Evolutionary conservation across 371 early-diverging fungal species (phyloP).

Genomic region (Rhizopus delemar): DNA sequence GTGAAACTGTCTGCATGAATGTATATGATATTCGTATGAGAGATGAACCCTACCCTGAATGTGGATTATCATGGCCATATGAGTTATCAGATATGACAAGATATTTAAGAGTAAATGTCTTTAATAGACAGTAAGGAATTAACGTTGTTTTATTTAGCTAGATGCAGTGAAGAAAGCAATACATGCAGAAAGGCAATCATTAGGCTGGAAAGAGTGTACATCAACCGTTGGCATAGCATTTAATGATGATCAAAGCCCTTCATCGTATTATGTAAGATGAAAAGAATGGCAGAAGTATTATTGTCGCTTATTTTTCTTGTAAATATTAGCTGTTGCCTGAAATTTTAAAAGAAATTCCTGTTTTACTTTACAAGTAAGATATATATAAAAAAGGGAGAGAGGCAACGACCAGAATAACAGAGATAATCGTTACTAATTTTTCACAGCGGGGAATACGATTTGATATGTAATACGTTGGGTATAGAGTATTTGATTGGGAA

Average conservation of each 20-base stretch:
- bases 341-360: conserved; percentile 54
- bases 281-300: not conserved
- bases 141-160: conserved; percentile 35
- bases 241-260: conserved; percentile 44
- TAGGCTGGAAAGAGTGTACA: conserved; percentile 72
- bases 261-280: conserved; percentile 47
- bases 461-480: conserved; percentile 81
- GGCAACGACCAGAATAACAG: not conserved
- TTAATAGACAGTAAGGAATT: not conserved
- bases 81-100: conserved; percentile 59
- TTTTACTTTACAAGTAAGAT: conserved; percentile 64
- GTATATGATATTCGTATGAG: conserved; percentile 79
- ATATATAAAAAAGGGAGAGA: not conserved
- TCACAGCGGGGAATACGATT: conserved; percentile 77
- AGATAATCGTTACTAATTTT: not conserved
- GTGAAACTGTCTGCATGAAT: conserved; percentile 64
- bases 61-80: conserved; percentile 79
- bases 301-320: conserved; percentile 1
- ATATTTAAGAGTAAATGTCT: conserved; percentile 60
- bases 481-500: conserved; percentile 68
- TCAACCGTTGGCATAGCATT: conserved; percentile 51
- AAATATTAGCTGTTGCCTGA: conserved; percentile 46
- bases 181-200: conserved; percentile 53
- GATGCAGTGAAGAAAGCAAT: conserved; percentile 58
- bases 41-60: conserved; percentile 61